Percentiles rank a stretch among this genome's conserved stretches.
These are phyloP conservation scores for Fusarium abutilonis DNA, from an alignment of 2,329 filamentous ascomycete genomes.

Conservation along the genomic window DNA sequence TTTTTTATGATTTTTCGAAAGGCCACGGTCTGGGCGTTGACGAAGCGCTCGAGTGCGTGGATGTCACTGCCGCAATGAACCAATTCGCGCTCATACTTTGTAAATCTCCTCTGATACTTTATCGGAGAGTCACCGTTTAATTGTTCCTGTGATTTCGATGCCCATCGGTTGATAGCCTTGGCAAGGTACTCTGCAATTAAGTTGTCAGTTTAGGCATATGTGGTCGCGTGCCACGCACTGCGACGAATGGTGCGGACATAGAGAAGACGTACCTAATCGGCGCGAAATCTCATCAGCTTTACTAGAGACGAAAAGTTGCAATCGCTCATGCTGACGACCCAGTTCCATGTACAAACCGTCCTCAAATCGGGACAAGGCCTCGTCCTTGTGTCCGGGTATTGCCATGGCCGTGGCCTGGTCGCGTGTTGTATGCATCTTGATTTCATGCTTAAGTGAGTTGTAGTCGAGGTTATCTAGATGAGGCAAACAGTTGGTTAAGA, in stretches of 20 bases:
- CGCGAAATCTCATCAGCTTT: slow-evolving; percentile 82
- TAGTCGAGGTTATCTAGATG: slow-evolving; percentile 86
- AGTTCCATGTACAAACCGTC: slow-evolving; percentile 76
- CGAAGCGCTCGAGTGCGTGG: slow-evolving; percentile 74
- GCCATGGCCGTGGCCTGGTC: slow-evolving; percentile 75
- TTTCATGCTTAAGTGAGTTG: slow-evolving; percentile 84
- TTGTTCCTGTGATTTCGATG: slow-evolving; percentile 50
- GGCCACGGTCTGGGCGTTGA: slow-evolving; percentile 76
- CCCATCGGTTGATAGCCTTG: slow-evolving; percentile 58
- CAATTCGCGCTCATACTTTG: slow-evolving; percentile 63
- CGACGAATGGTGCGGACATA: slow-evolving; percentile 7
- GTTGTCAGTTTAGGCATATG: slow-evolving; percentile 41
- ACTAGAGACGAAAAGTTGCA: slow-evolving; percentile 80
- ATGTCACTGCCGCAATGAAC: slow-evolving; percentile 75
- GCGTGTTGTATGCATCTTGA: slow-evolving; percentile 80
- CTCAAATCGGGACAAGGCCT: slow-evolving; percentile 71
- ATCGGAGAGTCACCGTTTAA: slow-evolving; percentile 49
- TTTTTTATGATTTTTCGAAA: slow-evolving; percentile 89
- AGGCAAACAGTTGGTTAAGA: slow-evolving; percentile 15
- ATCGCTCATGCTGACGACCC: slow-evolving; percentile 77
- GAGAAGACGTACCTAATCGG: slow-evolving; percentile 66
- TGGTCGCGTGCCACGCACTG: slow-evolving; percentile 24
- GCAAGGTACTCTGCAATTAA: slow-evolving; percentile 58
- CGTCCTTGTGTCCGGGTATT: slow-evolving; percentile 76
- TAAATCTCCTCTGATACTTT: slow-evolving; percentile 62